Base-by-base conservation (phyloP, 2,329 filamentous ascomycete genomes). In the Calonectria naviculata region DNA sequence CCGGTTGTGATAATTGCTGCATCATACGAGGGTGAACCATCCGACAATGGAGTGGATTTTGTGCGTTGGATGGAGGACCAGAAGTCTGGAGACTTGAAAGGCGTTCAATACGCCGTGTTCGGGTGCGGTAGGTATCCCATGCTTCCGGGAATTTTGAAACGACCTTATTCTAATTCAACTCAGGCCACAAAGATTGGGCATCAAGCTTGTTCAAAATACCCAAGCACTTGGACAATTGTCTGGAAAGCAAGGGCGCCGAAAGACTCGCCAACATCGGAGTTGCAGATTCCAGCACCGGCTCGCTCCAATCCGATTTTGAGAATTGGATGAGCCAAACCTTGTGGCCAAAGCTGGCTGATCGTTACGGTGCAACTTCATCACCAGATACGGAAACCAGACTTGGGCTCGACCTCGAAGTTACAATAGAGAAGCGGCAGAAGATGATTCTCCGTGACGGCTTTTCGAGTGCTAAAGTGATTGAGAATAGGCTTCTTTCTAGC, bases 131-230 rank as follows among this genome's bases (percentile, higher is more conserved):
- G 1, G 52, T 58, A 26, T 15, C 24, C 12, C 3, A 3, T 9
- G 1, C 5, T 26, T 17, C 4, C 19, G 0, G 4, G n/a, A 5
- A 5, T 6, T 12, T 24, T 5, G 26, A 15, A 5, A 3, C 12
- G n/a, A 1, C 9, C n/a, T n/a, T 8, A n/a, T 38, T 28, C 52
- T 58, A 38, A 58, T 17, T 28, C 17, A 4, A 5, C 13, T 10
- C 19, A 58, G 52, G 52, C 13, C 52, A 58, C 24, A 58, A 58
- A 58, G 52, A 58, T 8, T 58, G 52, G 52, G 9, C 34, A 58
- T 38, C 52, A 24, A 58, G 31, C 4, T 38, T 58, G 21, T 58
- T 58, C 52, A 58, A 58, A 17, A 21, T 58, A 6, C 52, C 52
- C 15, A 58, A 58, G 52, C 15, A 19, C 2, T 8, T 58, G 6